Evolutionary conservation across 768 basidiomycete genomes (phyloP).

Genomic region (Melanogaster broomeanus): DNA sequence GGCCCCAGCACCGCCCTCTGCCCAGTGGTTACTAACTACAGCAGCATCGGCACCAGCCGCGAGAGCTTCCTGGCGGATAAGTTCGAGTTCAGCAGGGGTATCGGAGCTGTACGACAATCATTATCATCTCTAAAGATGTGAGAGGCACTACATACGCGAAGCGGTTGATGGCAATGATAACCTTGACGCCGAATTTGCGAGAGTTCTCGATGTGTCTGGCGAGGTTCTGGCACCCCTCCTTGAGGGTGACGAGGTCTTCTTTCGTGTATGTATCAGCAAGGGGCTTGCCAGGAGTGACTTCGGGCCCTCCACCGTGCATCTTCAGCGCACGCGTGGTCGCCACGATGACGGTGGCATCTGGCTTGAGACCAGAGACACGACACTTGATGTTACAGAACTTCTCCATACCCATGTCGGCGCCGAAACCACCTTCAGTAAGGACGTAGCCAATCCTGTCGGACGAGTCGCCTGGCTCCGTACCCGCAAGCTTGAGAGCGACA

Average conservation of each 20-base stretch:
- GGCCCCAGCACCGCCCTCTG: conserved; percentile 90
- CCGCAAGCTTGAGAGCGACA: conserved; percentile 95
- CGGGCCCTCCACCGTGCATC: conserved; percentile 99
- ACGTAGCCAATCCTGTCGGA: conserved; percentile 87
- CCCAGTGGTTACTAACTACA: conserved; percentile 97
- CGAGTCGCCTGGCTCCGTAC: conserved; percentile 88
- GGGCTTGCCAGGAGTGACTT: conserved; percentile 94
- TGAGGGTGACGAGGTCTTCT: conserved; percentile 87
- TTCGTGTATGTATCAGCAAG: conserved; percentile 92
- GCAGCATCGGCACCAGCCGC: conserved; percentile 92
- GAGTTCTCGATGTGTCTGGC: conserved; percentile 93
- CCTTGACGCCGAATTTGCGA: conserved; percentile 95
- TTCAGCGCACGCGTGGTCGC: conserved; percentile 97
- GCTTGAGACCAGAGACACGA: conserved; percentile 86
- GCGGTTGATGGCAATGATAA: conserved; percentile 92
- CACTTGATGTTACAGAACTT: conserved; percentile 99
- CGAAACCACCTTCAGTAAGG: conserved; percentile 97
- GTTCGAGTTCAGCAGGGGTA: conserved; percentile 83
- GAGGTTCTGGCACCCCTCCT: conserved; percentile 92
- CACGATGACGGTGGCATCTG: conserved; percentile 94
- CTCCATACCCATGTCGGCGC: conserved; percentile 99
- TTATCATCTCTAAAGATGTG: background rate
- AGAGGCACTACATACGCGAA: conserved; percentile 71
- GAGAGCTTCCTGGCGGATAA: conserved; percentile 79
- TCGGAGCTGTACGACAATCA: conserved; percentile 60